Evolutionary conservation across 352 stramenopile species (phyloP).

Genomic region (Pythium inflatum): DNA sequence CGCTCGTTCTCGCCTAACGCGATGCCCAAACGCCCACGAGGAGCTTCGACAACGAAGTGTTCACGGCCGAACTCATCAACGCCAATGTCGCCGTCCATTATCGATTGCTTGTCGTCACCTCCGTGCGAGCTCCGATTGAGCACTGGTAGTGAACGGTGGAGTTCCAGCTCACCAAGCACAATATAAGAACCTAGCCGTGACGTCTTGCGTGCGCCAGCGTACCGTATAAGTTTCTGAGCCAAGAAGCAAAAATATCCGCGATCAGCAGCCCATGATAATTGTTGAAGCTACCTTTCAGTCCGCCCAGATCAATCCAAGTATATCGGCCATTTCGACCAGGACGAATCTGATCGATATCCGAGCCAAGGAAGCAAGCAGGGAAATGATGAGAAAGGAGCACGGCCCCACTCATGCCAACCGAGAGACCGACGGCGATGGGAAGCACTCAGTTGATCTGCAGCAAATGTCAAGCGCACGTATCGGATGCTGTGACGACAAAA

Average conservation of each 20-base stretch:
- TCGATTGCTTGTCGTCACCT: conserved; percentile 2
- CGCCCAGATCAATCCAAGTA: neutral
- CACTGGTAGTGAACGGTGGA: no score
- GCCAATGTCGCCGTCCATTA: conserved; percentile 32
- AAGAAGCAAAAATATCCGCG: neutral
- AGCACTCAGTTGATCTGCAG: neutral
- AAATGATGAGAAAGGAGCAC: neutral
- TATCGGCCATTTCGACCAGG: neutral
- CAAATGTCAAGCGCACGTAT: neutral
- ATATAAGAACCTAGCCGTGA: no score
- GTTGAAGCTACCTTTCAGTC: neutral
- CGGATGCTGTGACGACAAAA: neutral
- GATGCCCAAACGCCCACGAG: conserved; percentile 55
- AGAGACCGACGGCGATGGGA: neutral
- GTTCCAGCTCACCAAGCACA: no score
- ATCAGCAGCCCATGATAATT: neutral
- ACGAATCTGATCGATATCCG: neutral
- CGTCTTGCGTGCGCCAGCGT: neutral
- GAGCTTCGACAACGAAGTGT: conserved; percentile 51
- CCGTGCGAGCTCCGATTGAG: no score
- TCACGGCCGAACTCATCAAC: conserved; percentile 56
- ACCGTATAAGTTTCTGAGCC: neutral
- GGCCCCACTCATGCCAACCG: no score
- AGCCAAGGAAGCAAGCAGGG: neutral
- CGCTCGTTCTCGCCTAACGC: conserved; percentile 53